phyloP scores from a whole-genome alignment of 2,329 filamentous ascomycete genomes.

The Escovopsis sp. region DNA sequence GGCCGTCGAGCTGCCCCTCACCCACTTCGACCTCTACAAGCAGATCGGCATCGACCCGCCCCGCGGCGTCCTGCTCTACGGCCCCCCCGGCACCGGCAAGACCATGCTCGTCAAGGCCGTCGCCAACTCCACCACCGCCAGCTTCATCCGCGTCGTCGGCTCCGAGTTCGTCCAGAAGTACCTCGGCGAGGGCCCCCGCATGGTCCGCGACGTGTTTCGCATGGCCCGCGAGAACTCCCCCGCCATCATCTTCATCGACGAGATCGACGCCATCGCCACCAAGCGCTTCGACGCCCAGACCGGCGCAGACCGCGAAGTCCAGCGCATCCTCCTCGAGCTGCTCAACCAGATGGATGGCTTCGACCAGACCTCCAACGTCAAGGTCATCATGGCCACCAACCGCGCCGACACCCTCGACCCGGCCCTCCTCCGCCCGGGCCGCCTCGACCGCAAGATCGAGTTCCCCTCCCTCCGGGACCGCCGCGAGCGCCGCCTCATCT shows the following conservation, averaged over 20 bases:
- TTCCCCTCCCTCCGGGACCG: conserved; percentile 92
- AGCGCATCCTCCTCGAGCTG: conserved; percentile 92
- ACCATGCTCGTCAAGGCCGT: conserved; percentile 98
- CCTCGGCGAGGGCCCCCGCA: conserved; percentile 88
- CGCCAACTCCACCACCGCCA: conserved; percentile 93
- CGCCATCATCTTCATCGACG: conserved; percentile 98
- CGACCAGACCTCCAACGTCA: conserved; percentile 97
- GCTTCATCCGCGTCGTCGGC: conserved; percentile 94
- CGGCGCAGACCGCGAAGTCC: conserved; percentile 91
- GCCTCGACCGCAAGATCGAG: conserved; percentile 95
- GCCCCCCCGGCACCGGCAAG: conserved; percentile 89
- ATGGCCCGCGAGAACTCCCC: conserved; percentile 98
- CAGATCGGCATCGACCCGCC: conserved; percentile 98
- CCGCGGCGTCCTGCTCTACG: conserved; percentile 88
- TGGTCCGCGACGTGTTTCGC: conserved; percentile 97
- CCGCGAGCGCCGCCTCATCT: conserved; percentile 89
- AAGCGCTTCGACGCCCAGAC: conserved; percentile 99
- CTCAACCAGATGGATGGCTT: conserved; percentile 99
- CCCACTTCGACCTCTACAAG: conserved; percentile 96
- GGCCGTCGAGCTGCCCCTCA: conserved; percentile 89
- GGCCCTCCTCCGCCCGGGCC: conserved; percentile 81
- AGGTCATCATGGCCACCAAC: conserved; percentile 99
- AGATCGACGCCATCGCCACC: conserved; percentile 96
- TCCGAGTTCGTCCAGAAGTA: conserved; percentile 99
- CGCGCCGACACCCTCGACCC: conserved; percentile 94